These are phyloP conservation scores for Hygrocybe coccinea DNA, from an alignment of 768 basidiomycete species.

Conservation along the genomic window DNA sequence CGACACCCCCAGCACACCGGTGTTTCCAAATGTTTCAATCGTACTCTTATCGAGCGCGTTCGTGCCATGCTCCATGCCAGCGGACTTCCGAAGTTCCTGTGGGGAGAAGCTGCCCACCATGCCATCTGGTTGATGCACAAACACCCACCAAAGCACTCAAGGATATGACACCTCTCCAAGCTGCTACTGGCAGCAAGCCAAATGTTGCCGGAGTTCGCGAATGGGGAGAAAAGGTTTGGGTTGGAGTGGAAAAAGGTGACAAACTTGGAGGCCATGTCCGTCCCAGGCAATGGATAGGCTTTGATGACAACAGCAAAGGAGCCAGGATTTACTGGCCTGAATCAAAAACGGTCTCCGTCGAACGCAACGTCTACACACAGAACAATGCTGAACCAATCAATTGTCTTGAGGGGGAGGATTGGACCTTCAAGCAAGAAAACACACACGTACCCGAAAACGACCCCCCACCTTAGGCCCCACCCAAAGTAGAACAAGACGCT, in stretches of 20 bases:
- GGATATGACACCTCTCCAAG: slow-evolving; percentile 14
- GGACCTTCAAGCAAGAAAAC: too few relatives aligned
- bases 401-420: slow-evolving; percentile 28
- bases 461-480: too few relatives aligned
- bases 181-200: slow-evolving; percentile 26
- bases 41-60: slow-evolving; percentile 21
- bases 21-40: slow-evolving; percentile 25
- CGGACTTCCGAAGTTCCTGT: slow-evolving; percentile 33
- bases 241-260: slow-evolving; percentile 21
- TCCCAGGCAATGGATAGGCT: slow-evolving; percentile 22
- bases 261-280: slow-evolving; percentile 22
- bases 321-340: slow-evolving; percentile 32
- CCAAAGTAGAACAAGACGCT: slow-evolving; percentile 6
- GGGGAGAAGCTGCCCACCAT: slow-evolving; percentile 35
- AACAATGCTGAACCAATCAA: slow-evolving; percentile 10
- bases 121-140: slow-evolving; percentile 37
- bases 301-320: slow-evolving; percentile 24
- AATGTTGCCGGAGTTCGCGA: slow-evolving; percentile 24
- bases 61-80: slow-evolving; percentile 26
- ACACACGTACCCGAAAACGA: too few relatives aligned
- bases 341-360: slow-evolving; percentile 22
- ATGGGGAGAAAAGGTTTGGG: slow-evolving; percentile 35
- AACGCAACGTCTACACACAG: slow-evolving; percentile 26
- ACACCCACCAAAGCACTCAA: slow-evolving; percentile 22
- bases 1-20: slow-evolving; percentile 32